phyloP scores from a whole-genome alignment of 305 asterid species.

The Euphrasia arctica region DNA sequence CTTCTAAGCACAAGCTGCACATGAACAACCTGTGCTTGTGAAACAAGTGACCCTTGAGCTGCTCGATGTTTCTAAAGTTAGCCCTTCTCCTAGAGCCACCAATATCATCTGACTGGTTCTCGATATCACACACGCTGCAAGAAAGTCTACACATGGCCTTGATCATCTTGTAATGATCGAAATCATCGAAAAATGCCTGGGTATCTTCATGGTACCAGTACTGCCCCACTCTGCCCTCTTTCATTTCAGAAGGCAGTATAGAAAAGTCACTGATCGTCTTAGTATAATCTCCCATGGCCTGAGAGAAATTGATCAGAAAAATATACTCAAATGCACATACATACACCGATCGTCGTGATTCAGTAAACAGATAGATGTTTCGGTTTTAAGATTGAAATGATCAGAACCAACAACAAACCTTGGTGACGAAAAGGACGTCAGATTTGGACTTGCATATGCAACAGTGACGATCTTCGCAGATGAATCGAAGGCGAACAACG shows the following conservation, averaged over 20 bases:
- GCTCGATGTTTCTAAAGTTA: slow-evolving; percentile 76
- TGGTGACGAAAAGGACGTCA: slow-evolving; percentile 70
- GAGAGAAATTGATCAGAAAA: background rate
- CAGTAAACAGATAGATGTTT: background rate
- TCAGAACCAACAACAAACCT: slow-evolving; percentile 38
- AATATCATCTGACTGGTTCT: slow-evolving; percentile 41
- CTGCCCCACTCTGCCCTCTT: slow-evolving; percentile 71
- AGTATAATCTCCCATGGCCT: slow-evolving; percentile 95
- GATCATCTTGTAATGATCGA: slow-evolving; percentile 93
- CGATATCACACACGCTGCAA: slow-evolving; percentile 78
- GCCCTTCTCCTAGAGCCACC: slow-evolving; percentile 51
- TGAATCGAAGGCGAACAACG: slow-evolving; percentile 97
- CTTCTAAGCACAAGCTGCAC: slow-evolving; percentile 98
- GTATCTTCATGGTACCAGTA: slow-evolving; percentile 96
- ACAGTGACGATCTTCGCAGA: slow-evolving; percentile 91
- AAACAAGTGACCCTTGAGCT: slow-evolving; percentile 82
- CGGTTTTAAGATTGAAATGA: too few species aligned
- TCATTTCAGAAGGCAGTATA: slow-evolving; percentile 54
- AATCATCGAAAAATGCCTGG: slow-evolving; percentile 88
- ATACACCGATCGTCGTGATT: background rate
- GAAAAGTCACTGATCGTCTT: slow-evolving; percentile 63
- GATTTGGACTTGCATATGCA: slow-evolving; percentile 92
- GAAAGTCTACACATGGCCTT: slow-evolving; percentile 99
- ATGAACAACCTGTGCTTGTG: slow-evolving; percentile 78
- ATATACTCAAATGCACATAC: background rate